phyloP scores from a whole-genome alignment of 768 basidiomycete species.

The Polyporus arcularius region DNA sequence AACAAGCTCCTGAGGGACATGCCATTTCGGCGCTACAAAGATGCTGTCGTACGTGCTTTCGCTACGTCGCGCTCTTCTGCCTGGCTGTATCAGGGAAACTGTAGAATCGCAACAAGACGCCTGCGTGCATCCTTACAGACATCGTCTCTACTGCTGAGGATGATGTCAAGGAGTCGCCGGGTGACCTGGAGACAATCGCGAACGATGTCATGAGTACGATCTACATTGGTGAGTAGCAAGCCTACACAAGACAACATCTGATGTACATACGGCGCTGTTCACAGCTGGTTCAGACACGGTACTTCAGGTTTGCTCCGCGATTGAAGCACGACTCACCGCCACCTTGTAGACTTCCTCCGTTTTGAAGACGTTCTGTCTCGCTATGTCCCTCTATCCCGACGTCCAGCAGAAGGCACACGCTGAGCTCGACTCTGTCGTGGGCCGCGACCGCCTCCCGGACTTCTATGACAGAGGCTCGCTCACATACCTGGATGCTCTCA shows the following conservation, averaged over 20 bases:
- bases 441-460: slow-evolving; percentile 13
- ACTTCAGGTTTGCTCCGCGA: background rate
- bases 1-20: too few relatives aligned
- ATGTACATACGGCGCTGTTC: too few relatives aligned
- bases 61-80: background rate
- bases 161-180: too few relatives aligned
- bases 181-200: too few relatives aligned
- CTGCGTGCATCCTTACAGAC: background rate
- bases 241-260: too few relatives aligned
- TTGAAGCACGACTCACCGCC: background rate
- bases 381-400: slow-evolving; percentile 14
- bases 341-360: slow-evolving; percentile 2
- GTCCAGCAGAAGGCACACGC: slow-evolving; percentile 15
- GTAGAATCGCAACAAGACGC: background rate
- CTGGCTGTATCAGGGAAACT: background rate
- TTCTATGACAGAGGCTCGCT: slow-evolving; percentile 12
- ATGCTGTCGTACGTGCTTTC: too few relatives aligned
- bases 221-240: too few relatives aligned
- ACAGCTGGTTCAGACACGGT: background rate
- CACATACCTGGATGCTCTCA: slow-evolving; percentile 15
- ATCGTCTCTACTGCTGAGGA: too few relatives aligned
- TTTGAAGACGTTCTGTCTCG: slow-evolving; percentile 11
- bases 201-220: too few relatives aligned
- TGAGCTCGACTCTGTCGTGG: slow-evolving; percentile 20
- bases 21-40: too few relatives aligned